phyloP scores from a whole-genome alignment of 1,139 yeast genomes.

The Nematodospora anomalae region DNA sequence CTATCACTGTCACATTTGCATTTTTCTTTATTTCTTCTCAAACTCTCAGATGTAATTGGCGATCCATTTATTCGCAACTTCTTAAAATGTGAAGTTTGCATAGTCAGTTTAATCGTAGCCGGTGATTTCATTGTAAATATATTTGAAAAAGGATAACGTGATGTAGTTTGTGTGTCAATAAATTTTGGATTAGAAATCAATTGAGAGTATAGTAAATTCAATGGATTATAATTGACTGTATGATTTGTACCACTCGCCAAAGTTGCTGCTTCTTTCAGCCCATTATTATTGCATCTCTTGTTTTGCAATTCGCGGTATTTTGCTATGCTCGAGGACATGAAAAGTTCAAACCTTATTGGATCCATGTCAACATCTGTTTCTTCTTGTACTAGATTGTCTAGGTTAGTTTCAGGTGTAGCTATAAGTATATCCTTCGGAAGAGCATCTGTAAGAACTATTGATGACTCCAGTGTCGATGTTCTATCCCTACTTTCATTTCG shows the following conservation, averaged over 20 bases:
- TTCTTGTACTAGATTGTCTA: not conserved
- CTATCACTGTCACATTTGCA: slow-evolving; percentile 16
- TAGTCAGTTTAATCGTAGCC: slow-evolving; percentile 39
- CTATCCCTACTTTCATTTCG: not conserved
- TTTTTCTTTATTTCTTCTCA: slow-evolving; percentile 14
- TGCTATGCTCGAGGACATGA: slow-evolving; percentile 35
- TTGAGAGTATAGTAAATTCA: slow-evolving; percentile 22
- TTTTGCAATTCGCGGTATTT: slow-evolving; percentile 34
- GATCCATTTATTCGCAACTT: slow-evolving; percentile 45
- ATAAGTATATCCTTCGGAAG: not conserved
- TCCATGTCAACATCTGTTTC: slow-evolving; percentile 21
- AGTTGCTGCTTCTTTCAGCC: slow-evolving; percentile 3
- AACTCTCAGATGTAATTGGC: slow-evolving; percentile 36
- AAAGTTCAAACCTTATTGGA: slow-evolving; percentile 33
- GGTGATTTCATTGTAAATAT: slow-evolving; percentile 31
- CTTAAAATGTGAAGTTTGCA: slow-evolving; percentile 42
- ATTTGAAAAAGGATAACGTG: slow-evolving; percentile 15
- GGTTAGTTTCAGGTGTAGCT: not conserved
- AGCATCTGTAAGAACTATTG: not conserved
- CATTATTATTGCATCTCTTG: slow-evolving; percentile 17
- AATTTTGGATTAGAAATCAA: slow-evolving; percentile 17
- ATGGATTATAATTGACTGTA: slow-evolving; percentile 19
- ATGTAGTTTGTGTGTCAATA: slow-evolving; percentile 10
- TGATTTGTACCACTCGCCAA: slow-evolving; percentile 1
- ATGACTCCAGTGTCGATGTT: not conserved